Base-by-base conservation (phyloP, 306 rosid species). In the Malus asiatica region DNA sequence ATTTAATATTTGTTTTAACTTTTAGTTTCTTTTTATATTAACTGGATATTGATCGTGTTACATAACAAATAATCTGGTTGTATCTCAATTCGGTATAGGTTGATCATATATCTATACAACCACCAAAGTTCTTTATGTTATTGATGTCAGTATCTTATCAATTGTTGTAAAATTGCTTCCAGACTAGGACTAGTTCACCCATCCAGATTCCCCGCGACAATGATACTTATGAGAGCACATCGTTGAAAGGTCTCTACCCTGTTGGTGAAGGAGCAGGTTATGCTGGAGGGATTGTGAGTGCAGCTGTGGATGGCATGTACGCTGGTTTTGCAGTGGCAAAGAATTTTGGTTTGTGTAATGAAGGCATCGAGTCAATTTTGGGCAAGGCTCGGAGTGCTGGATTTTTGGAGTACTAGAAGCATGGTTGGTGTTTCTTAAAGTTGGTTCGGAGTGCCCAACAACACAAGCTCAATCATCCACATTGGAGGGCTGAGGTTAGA, bases 221-320 rank as follows among this genome's bases (percentile, higher is more conserved):
- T 53, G 87, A 84, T 67, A 86, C 97, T 65, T 95, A 86, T 3
- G 98, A 95, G 83, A 89, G 95, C 92, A 86, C 91, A 44, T 90
- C 91, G 0, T 38, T 95, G 66, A 89, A 85, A 84, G 93, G 98
- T 78, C 89, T 95, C 45, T 92, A 92, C 79, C 98, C 98, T 14
- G 85, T 95, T 65, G 98, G 98, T 8, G 98, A 95, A 84, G 98
- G 98, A 83, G 97, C 98, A 8, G 98, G 98, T 77, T 95, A 95
- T 81, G 98, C 98, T 40, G 98, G 98, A 66, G 98, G 98, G 70
- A 95, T 95, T 70, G 86, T 92, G 60, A 95, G 97, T 80, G 97
- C 98, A 45, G 96, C 97, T 60, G 98, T 89, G 20, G 98, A 95
- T 87, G 98, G 97, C 86, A 81, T 92, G 96, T 86, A 77, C 71